Conservation (phyloP, 1,284 basidiomycete species). For the Dichomitus squalens region DNA sequence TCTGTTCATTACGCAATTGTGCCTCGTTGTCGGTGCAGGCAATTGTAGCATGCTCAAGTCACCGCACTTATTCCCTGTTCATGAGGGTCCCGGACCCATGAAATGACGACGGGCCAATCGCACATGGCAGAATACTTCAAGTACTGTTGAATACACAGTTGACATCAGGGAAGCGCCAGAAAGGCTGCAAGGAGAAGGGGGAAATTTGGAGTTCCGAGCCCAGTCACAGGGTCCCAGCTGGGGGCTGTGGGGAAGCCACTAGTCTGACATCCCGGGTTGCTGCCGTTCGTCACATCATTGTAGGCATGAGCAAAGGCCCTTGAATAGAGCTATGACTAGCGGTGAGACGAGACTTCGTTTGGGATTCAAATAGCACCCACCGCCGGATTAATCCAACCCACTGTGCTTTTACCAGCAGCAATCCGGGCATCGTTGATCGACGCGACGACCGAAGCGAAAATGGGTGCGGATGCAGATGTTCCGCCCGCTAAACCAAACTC, state of each 20-base stretch:
- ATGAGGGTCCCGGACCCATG: too few species aligned
- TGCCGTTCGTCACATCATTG: conserved; percentile 44
- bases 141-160: too few species aligned
- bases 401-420: conserved; percentile 39
- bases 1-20: too few species aligned
- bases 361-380: not conserved
- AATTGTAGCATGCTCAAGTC: too few species aligned
- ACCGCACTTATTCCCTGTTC: too few species aligned
- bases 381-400: conserved; percentile 62
- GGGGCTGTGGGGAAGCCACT: conserved; percentile 23
- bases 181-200: conserved; percentile 5
- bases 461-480: conserved; percentile 25
- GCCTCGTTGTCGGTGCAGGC: too few species aligned
- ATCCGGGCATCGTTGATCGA: conserved; percentile 63
- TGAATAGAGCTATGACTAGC: conserved; percentile 31
- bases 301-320: conserved; percentile 32
- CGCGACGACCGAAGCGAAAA: conserved; percentile 52
- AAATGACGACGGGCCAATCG: too few species aligned
- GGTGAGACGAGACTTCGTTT: too few species aligned
- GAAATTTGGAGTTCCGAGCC: conserved; percentile 34
- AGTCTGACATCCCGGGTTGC: conserved; percentile 29
- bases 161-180: conserved; percentile 10
- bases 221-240: conserved; percentile 43
- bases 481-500: conserved; percentile 24
- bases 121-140: too few species aligned